phyloP scores from a whole-genome alignment of 108 stramenopile species.

The Nitzschia putrida region DNA sequence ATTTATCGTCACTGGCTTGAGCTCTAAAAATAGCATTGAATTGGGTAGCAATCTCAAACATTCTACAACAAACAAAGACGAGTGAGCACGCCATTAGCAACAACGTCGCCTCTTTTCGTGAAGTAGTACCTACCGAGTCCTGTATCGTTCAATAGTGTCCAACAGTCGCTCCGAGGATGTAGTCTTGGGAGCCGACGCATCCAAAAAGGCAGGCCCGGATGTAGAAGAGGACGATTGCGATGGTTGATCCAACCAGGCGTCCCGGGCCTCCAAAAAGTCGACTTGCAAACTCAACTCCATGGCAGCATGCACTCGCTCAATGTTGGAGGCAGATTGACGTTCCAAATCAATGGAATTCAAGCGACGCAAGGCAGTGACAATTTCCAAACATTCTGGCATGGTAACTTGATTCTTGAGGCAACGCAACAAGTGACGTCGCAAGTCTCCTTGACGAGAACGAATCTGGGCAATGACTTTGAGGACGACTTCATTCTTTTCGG shows the following conservation, averaged over 20 bases:
- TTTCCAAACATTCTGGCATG: conserved; percentile 86
- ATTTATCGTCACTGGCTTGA: conserved; percentile 30
- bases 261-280: conserved; percentile 83
- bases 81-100: conserved; percentile 1
- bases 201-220: conserved; percentile 29
- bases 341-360: conserved; percentile 85
- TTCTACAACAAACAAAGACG: conserved; percentile 32
- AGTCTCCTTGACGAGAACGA: conserved; percentile 74
- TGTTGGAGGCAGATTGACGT: conserved; percentile 40
- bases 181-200: conserved; percentile 19
- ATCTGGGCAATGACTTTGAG: conserved; percentile 75
- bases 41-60: conserved; percentile 88
- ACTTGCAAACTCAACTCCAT: conserved; percentile 83
- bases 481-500: conserved; percentile 63
- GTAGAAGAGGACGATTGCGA: conserved; percentile 21
- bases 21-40: conserved; percentile 85
- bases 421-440: conserved; percentile 71
- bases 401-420: conserved; percentile 77
- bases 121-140: conserved; percentile 61
- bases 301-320: conserved; percentile 72
- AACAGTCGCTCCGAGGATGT: conserved; percentile 70
- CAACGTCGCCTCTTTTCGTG: background rate
- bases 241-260: conserved; percentile 76
- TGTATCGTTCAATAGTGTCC: conserved; percentile 83
- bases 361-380: conserved; percentile 79